Evolutionary conservation across 129 eudicot species (phyloP).

Genomic region (Ambrosia trifida): DNA sequence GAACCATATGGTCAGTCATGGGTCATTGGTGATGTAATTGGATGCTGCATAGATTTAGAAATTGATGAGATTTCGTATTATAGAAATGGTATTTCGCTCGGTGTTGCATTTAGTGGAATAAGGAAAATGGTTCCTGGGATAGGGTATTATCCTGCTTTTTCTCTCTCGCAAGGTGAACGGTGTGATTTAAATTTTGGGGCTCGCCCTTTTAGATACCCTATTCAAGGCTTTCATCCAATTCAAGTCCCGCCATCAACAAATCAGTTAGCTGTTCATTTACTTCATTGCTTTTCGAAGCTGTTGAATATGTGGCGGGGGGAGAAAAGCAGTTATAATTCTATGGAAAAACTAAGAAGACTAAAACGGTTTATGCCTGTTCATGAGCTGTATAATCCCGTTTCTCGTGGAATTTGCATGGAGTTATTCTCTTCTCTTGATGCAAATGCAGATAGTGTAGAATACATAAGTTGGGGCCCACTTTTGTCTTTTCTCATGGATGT

Average conservation of each 20-base stretch:
- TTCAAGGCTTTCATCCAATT: slow-evolving; percentile 79
- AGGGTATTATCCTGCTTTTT: slow-evolving; percentile 93
- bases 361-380: slow-evolving; percentile 82
- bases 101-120: slow-evolving; percentile 80
- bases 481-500: slow-evolving; percentile 73
- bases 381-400: slow-evolving; percentile 67
- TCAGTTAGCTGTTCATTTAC: slow-evolving; percentile 46
- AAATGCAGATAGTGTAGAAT: slow-evolving; percentile 60
- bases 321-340: slow-evolving; percentile 49
- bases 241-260: slow-evolving; percentile 65
- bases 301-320: slow-evolving; percentile 64
- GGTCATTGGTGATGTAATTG: slow-evolving; percentile 96
- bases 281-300: slow-evolving; percentile 74
- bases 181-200: slow-evolving; percentile 92
- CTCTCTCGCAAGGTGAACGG: slow-evolving; percentile 95
- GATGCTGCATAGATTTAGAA: slow-evolving; percentile 92
- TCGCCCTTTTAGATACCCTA: slow-evolving; percentile 67
- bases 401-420: slow-evolving; percentile 78
- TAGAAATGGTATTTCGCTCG: slow-evolving; percentile 87
- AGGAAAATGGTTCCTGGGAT: slow-evolving; percentile 91
- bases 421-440: slow-evolving; percentile 52
- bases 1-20: slow-evolving; percentile 84
- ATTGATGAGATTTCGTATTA: slow-evolving; percentile 65
- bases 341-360: slow-evolving; percentile 71
- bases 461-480: slow-evolving; percentile 76